phyloP scores from a whole-genome alignment of 1,139 yeast species.

The Nakaseomyces glabratus region DNA sequence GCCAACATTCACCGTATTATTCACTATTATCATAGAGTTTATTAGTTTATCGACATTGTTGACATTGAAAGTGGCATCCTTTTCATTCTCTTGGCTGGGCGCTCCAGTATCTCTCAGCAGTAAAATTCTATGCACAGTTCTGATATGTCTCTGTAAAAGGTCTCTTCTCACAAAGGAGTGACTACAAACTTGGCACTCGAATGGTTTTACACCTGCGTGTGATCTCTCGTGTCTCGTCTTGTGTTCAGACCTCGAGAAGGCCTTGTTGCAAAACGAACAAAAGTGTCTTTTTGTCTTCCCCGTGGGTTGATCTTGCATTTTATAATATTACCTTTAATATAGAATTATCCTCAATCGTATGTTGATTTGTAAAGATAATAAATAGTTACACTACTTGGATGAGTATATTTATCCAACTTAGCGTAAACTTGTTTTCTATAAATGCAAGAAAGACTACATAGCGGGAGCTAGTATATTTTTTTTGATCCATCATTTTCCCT shows the following conservation, averaged over 20 bases:
- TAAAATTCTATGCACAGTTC: conserved; percentile 55
- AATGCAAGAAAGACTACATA: too few species aligned
- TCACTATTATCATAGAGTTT: conserved; percentile 6
- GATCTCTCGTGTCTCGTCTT: conserved; percentile 75
- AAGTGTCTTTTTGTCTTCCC: conserved; percentile 40
- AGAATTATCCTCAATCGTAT: too few species aligned
- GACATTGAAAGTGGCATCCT: too few species aligned
- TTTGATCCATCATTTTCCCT: too few species aligned
- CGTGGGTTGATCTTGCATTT: conserved; percentile 1
- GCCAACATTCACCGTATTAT: background rate
- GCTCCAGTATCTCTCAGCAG: conserved; percentile 2
- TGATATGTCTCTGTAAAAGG: conserved; percentile 62
- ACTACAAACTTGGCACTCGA: conserved; percentile 62
- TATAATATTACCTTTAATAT: too few species aligned
- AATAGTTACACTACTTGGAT: too few species aligned
- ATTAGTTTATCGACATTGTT: conserved; percentile 4
- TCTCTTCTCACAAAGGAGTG: conserved; percentile 72
- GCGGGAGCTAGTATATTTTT: too few species aligned
- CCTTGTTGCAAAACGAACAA: conserved; percentile 73
- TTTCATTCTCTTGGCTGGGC: too few species aligned
- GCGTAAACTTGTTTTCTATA: too few species aligned
- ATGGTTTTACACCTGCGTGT: conserved; percentile 77
- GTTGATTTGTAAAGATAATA: too few species aligned
- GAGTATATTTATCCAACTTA: too few species aligned
- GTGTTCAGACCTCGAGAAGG: conserved; percentile 75